Conservation (phyloP, 176 grass and related monocot genomes). For the Dendrocalamus sinicus region DNA sequence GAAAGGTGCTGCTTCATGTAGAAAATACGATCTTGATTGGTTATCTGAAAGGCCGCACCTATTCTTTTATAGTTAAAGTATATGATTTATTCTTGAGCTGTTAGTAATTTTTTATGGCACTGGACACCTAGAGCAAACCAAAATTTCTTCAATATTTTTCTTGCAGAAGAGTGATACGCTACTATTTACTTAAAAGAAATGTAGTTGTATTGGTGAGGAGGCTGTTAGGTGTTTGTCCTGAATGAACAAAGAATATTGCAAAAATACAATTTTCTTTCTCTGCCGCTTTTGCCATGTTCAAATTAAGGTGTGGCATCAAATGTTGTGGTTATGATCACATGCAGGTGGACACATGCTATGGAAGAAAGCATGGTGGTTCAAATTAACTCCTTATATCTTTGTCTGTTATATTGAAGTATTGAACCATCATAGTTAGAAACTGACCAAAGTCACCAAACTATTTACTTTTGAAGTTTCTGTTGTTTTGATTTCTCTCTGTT, state of each 20-base stretch:
- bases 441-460: neutral
- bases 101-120: neutral
- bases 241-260: neutral
- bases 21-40: neutral
- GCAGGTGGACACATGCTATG: neutral
- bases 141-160: neutral
- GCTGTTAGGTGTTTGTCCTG: neutral
- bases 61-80: neutral
- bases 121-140: neutral
- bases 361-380: neutral
- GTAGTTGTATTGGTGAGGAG: neutral
- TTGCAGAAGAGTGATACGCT: constrained; percentile 31
- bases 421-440: neutral
- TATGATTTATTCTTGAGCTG: neutral
- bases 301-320: neutral
- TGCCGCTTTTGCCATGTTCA: neutral
- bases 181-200: constrained; percentile 23
- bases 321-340: neutral
- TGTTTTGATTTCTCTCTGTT: constrained; percentile 10
- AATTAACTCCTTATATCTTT: neutral
- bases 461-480: neutral
- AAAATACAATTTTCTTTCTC: neutral
- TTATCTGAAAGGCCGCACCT: neutral
- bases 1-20: neutral
- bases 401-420: neutral